Evolutionary conservation across 768 basidiomycete species (phyloP), one percentile per base, ranked within the genome.

Genomic region (Postia placenta): DNA sequence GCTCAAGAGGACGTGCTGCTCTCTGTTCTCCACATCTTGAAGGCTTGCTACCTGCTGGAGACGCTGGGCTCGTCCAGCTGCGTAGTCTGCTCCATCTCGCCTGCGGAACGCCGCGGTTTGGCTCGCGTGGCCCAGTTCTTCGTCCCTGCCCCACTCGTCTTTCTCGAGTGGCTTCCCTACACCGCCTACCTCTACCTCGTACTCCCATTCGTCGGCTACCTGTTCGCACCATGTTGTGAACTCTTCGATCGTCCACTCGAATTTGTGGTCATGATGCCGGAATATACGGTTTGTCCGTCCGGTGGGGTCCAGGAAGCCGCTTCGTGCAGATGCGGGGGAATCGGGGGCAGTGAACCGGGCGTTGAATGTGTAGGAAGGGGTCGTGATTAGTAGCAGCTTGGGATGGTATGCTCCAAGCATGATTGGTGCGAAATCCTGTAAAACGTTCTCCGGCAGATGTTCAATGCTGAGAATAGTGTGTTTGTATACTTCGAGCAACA

Each of bases 361-460:
- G 54, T 92, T 94, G 72, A 87, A 95, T 1, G 77, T 81, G 67
- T 85, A 92, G 2, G 86, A 88, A 0, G 91, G 92, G 0, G 92
- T 95, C 0, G 92, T 94, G 58, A 93, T 60, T 19, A 95, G 74
- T 38, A 92, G 72, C 37, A 84, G 60, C 23, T 73, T 72, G 0
- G 92, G 92, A 47, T 79, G 81, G 57, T 95, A 95, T 26, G 77
- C 69, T 0, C 91, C 90, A 11, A 95, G 75, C 12, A 94, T 67
- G 43, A 82, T 64, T 3, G 86, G 84, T 5, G 83, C 78, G 55
- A 92, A 86, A 17, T 73, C 71, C 0, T 73, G 67, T 12, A 92
- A 70, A 25, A 84, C 64, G 4, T 74, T 65, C 0, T 76, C 74
- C 0, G 76, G 71, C 41, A 94, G 69, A 56, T 94, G 91, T 60